These are phyloP conservation scores for Tilletia setariae DNA, from an alignment of 1,284 basidiomycete genomes.

Conservation along the genomic window DNA sequence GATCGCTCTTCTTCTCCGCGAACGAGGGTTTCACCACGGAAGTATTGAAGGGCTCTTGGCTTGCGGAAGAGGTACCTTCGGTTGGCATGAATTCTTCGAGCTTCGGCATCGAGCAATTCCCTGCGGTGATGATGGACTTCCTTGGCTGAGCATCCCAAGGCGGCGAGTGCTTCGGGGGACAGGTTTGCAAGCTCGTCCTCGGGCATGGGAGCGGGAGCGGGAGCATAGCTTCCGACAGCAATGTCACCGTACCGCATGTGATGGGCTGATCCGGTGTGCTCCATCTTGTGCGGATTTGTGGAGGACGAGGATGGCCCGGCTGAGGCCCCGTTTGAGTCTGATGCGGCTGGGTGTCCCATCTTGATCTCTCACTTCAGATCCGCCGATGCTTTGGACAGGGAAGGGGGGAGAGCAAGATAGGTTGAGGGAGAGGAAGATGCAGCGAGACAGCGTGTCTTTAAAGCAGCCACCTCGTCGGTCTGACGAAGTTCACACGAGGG, in stretches of 20 bases:
- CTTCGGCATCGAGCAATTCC: slow-evolving; percentile 28
- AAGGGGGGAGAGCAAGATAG: not conserved
- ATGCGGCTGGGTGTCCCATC: not conserved
- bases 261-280: slow-evolving; percentile 23
- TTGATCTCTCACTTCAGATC: not conserved
- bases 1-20: slow-evolving; percentile 37
- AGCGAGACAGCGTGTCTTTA: not conserved
- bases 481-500: not conserved
- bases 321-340: not conserved
- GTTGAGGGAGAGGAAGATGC: not conserved
- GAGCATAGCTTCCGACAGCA: slow-evolving; percentile 25
- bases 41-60: slow-evolving; percentile 44
- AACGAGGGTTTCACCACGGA: slow-evolving; percentile 36
- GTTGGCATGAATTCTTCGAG: slow-evolving; percentile 28
- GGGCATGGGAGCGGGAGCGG: slow-evolving; percentile 25
- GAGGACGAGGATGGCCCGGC: not conserved
- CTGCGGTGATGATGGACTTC: slow-evolving; percentile 14
- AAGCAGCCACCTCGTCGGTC: not conserved
- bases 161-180: slow-evolving; percentile 2
- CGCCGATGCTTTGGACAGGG: not conserved
- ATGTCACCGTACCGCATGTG: slow-evolving; percentile 42
- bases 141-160: not conserved
- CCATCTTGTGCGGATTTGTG: slow-evolving; percentile 8
- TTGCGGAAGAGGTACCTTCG: slow-evolving; percentile 41
- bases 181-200: slow-evolving; percentile 24